Base-by-base conservation (phyloP, 2,329 filamentous ascomycete genomes). In the Arthrobotrys entomopaga region DNA sequence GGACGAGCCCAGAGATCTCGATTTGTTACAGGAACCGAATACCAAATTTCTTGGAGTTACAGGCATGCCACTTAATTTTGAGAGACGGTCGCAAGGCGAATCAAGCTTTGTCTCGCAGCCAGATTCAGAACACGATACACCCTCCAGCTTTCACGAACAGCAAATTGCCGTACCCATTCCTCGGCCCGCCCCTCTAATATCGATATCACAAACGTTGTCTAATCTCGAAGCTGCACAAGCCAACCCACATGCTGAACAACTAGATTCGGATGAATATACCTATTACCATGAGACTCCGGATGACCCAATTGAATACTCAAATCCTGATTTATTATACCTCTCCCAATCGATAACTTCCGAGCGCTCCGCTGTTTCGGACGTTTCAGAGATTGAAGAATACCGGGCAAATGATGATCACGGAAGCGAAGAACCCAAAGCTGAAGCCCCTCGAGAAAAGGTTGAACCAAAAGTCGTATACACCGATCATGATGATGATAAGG, bases 11-110 rank as follows among this genome's bases (percentile, higher is more conserved):
- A 46, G 69, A 16, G 42, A 63, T 20, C 50, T 73, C 42, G 69
- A 73, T 42, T 46, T 73, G 13, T 66, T 61, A 43, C 69, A 65
- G 52, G 69, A 73, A 26, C 69, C 61, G n/a, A 73, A 73, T 34
- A 73, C 69, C 11, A 73, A 73, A 20, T 73, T 73, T 22, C 29
- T 65, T 6, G 69, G 69, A 5, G 56, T 73, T 11, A 63, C 49
- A 22, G 42, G 22, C 15, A 26, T 40, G 10, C 19, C 22, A 5
- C n/a, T 34, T 15, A 13, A 24, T 10, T 34, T 29, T 10, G 43
- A 56, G 29, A 40, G n/a, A 40, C 29, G 10, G 2, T 26, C 34
- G 19, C 19, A 13, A 29, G 20, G 3, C 38, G 34, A 34, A 7
- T 34, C 29, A 34, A 34, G 29, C 29, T 34, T 34, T 10, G 29